Evolutionary conservation across 2,329 filamentous ascomycete species (phyloP), one percentile per base, ranked within the genome.

Genomic region (Aspergillus nomiae): DNA sequence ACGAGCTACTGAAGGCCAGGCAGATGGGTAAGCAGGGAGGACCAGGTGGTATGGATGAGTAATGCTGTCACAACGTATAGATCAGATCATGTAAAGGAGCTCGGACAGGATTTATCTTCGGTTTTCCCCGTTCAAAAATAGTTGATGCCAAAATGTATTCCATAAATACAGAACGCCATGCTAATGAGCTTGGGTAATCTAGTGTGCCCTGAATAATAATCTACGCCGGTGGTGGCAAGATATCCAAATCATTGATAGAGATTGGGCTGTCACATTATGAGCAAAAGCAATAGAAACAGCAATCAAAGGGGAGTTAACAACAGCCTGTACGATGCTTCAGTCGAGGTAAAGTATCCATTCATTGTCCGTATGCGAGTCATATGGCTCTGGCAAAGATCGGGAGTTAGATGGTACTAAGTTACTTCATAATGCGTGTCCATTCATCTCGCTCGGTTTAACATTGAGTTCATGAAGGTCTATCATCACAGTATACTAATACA

Each of bases 1-100:
- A 99, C 74, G 95, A 99, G 85, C 86, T 99, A 83, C 84, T 99
- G 73, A 99, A 99, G 86, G 95, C 95, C 65, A 87, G 95, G 77
- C 94, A 99, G 83, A 99, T 99, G 95, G 90, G 78, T 59, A 77
- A 75, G 68, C 71, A 76, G 57, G 73, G 77, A 60, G 79, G 75
- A 50, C 80, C 80, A 61, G 78, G 74, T 59, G 78, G 77, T 58
- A 78, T 76, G 75, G 79, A 80, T 43, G 76, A 80, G 71, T 78
- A 77, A 76, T 72, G 66, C 65, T 62, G 63, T 61, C 60, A 58
- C 66, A 64, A 70, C 62, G 69, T 64, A 69, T 62, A 60, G 68
- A 69, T 56, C 58, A 55, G 45, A 63, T 65, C 62, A 68, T 71
- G 70, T 72, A 71, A 73, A 70, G 65, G 65, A 61, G 65, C 63